Conservation (phyloP, 2,329 filamentous ascomycete species). For the Akanthomyces dipterigenus region DNA sequence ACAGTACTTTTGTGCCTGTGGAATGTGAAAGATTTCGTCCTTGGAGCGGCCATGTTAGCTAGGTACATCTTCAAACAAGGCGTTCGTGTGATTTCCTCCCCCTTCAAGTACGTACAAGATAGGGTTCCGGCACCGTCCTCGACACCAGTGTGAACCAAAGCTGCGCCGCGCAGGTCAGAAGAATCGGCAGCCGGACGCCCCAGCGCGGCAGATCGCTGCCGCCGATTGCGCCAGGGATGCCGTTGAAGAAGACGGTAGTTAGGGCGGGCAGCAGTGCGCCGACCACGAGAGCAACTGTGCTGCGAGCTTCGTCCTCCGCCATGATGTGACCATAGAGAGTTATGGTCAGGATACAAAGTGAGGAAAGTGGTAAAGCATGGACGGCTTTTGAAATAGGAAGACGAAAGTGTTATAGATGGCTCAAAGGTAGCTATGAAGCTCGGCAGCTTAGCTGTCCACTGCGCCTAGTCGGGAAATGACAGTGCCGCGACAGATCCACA, state of each 20-base stretch:
- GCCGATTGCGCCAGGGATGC: neutral
- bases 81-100: neutral
- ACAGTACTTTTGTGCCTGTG: constrained; percentile 86
- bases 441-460: neutral
- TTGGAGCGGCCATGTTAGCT: constrained; percentile 26
- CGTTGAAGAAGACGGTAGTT: constrained; percentile 10
- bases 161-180: constrained; percentile 4
- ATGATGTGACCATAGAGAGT: neutral
- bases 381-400: neutral
- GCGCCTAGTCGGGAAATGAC: neutral
- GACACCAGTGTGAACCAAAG: constrained; percentile 33
- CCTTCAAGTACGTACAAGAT: constrained; percentile 36
- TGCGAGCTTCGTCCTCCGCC: constrained; percentile 1
- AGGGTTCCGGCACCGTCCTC: constrained; percentile 42
- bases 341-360: neutral
- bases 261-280: constrained; percentile 7
- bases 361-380: neutral
- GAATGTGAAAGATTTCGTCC: constrained; percentile 86
- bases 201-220: constrained; percentile 11
- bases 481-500: constrained; percentile 6
- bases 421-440: neutral
- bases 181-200: constrained; percentile 10
- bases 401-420: neutral
- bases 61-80: neutral
- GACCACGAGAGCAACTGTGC: neutral